Base-by-base conservation (phyloP, 805 yeast genomes). In the Saturnispora bothae region DNA sequence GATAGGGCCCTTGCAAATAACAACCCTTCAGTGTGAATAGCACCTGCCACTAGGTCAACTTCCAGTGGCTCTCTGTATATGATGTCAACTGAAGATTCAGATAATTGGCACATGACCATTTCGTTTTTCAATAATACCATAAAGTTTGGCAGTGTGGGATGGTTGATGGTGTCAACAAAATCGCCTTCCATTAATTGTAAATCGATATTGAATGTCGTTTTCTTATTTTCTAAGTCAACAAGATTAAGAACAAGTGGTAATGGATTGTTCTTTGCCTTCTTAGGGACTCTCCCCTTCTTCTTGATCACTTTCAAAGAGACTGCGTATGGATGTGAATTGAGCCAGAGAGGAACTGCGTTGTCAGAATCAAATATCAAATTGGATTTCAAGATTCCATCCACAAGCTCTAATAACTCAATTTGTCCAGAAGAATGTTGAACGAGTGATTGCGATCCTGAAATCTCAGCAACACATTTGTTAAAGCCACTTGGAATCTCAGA, bases 11-110 rank as follows among this genome's bases (percentile, higher is more conserved):
- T 16, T 2, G 46, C 52, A 25, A 48, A 28, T n/a, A 49, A 22
- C 4, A 45, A 20, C 15, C 53, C 53, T 38, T 49, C 53, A 9
- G 42, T 39, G 33, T 49, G 53, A 12, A 49, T 34, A 6, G 43
- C 38, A 4, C 41, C 45, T n/a, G 31, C n/a, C 2, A 15, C 19
- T 10, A 44, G 10, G 1, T 20, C 20, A 4, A 28, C 9, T 15
- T 28, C 39, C 14, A 28, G 19, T 18, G 33, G 14, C 7, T 44
- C 42, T 10, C 27, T 33, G 29, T 44, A 47, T 15, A 44, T 28
- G 3, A 22, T 17, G 10, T 32, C 27, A 16, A 25, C 43, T 21
- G 26, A 15, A 34, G 20, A 27, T 16, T 38, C 33, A 9, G 15
- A 16, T 6, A 32, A 21, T 18, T 38, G 32, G 14, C 20, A 39